Evolutionary conservation across 1,139 yeast genomes (phyloP).

Genomic region (Kodamaea ohmeri): DNA sequence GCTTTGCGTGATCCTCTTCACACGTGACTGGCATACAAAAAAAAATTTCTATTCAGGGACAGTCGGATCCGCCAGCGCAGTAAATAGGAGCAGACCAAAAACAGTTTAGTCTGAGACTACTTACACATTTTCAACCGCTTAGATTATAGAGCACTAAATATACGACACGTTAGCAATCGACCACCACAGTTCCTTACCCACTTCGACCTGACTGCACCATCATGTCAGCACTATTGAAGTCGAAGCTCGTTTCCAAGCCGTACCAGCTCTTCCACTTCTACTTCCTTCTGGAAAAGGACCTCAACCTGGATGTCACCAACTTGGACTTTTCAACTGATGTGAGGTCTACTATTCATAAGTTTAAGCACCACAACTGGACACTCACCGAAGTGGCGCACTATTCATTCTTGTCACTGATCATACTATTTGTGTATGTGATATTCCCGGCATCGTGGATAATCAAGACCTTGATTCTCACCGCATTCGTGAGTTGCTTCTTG

Average conservation of each 20-base stretch:
- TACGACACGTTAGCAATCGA: neutral
- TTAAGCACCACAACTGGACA: conserved; percentile 51
- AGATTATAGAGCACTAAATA: too few relatives aligned
- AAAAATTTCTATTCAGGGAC: conserved; percentile 5
- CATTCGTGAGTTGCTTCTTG: conserved; percentile 40
- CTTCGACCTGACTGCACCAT: conserved; percentile 2
- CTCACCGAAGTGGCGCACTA: conserved; percentile 50
- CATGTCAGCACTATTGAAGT: conserved; percentile 29
- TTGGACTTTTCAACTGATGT: conserved; percentile 62
- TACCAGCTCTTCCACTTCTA: conserved; percentile 48
- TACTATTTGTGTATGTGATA: conserved; percentile 51
- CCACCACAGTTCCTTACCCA: neutral
- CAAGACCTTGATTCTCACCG: conserved; percentile 42
- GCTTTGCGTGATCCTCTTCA: neutral
- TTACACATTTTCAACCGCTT: too few relatives aligned
- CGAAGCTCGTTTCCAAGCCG: conserved; percentile 36
- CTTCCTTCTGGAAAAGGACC: conserved; percentile 59
- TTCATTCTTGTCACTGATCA: conserved; percentile 45
- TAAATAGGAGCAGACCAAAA: neutral
- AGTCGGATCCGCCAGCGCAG: conserved; percentile 6
- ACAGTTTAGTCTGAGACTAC: neutral
- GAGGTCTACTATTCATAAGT: conserved; percentile 42
- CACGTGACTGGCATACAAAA: neutral
- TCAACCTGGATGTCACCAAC: conserved; percentile 52
- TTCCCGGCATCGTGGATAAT: conserved; percentile 50